Percentiles rank a stretch among this genome's conserved stretches.
These are phyloP conservation scores for Vigna reflexopilosa DNA, from an alignment of 306 rosid species.

Conservation along the genomic window DNA sequence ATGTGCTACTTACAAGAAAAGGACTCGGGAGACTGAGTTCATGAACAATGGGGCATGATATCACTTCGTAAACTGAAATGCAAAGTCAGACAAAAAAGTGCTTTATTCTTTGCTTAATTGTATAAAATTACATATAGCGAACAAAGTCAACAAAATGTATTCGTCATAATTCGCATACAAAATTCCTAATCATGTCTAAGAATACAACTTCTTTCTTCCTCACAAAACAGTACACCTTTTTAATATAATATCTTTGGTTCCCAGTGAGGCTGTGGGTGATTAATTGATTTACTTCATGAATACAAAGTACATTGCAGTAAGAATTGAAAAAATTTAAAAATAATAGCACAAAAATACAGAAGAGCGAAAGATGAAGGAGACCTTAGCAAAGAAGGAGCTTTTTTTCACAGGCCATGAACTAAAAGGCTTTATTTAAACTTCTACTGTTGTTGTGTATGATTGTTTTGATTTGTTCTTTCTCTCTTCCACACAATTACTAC, in stretches of 20 bases:
- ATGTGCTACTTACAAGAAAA: too few relatives aligned
- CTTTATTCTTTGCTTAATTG: slow-evolving; percentile 31
- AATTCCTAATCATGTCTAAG: slow-evolving; percentile 27
- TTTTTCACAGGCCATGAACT: background rate
- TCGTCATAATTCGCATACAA: slow-evolving; percentile 27
- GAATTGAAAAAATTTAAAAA: slow-evolving; percentile 10
- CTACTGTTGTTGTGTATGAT: slow-evolving; percentile 32
- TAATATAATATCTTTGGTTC: background rate
- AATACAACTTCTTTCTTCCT: slow-evolving; percentile 42
- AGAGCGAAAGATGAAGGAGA: slow-evolving; percentile 23
- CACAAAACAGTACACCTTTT: background rate
- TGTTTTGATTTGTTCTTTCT: slow-evolving; percentile 67
- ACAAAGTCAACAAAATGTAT: slow-evolving; percentile 23
- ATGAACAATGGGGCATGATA: background rate
- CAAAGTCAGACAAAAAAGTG: background rate
- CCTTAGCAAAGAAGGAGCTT: background rate
- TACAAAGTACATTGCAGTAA: slow-evolving; percentile 28
- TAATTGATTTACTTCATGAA: slow-evolving; percentile 12
- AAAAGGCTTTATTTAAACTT: slow-evolving; percentile 7
- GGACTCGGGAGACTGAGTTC: background rate
- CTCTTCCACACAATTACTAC: slow-evolving; percentile 96
- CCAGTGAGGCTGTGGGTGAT: slow-evolving; percentile 30
- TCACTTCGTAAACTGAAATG: background rate
- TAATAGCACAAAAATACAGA: slow-evolving; percentile 45
- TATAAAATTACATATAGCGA: slow-evolving; percentile 19